Evolutionary conservation across 306 rosid genomes (phyloP), one percentile per base, ranked within the genome.

Genomic region (Dryas drummondii): DNA sequence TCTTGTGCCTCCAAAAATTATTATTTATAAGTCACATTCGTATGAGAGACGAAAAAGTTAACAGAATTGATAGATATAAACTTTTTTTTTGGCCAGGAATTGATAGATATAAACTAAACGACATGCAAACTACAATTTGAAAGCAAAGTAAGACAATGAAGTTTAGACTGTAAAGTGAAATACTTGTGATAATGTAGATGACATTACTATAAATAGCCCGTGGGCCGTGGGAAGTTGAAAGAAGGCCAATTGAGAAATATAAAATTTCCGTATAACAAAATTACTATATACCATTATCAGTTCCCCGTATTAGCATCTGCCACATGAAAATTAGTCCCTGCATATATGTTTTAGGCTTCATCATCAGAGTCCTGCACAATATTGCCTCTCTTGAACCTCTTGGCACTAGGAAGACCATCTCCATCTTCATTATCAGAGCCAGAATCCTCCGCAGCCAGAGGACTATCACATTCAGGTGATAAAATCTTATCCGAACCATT

Each of bases 321-420:
- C 37, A 32, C 37, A 32, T 32, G 2, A 32, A 32, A 1, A 32
- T 32, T 32, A 32, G 37, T 32, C 0, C 37, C 37, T 32, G 37
- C 37, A 32, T 32, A 32, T 32, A 32, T 54, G 26, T 60, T 42
- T 71, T 69, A 69, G 49, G 58, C 65, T 27, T 83, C 86, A 44
- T 79, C 84, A 50, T 83, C 86, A 6, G 82, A 83, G 73, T 81
- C 82, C 66, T 44, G 75, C 66, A 82, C 79, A 42, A 49, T 59
- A 7, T 67, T 68, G 53, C 60, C 14, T 44, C 74, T 84, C 80
- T 75, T 84, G 66, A 76, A 26, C 76, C 84, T 77, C 72, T 84
- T 80, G 53, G 80, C 77, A 69, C 67, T 61, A 16, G 77, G 84
- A 41, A 42, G 46, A 70, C 45, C 86, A 15, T 66, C 78, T 70